phyloP scores from a whole-genome alignment of 2,329 filamentous ascomycete genomes.

The Fusarium papillatum region DNA sequence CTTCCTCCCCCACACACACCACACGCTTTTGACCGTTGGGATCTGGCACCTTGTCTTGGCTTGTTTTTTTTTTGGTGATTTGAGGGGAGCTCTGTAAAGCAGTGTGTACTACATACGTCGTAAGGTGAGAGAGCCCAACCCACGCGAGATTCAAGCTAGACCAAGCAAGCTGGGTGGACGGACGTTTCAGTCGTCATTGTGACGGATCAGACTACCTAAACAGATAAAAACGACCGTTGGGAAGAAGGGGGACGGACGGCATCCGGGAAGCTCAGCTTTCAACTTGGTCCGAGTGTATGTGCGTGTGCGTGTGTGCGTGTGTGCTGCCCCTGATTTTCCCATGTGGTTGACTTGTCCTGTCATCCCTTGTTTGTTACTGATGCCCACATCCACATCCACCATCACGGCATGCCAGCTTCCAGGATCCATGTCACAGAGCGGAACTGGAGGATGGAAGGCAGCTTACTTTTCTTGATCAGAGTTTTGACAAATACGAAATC shows the following conservation, averaged over 20 bases:
- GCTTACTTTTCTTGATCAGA: not conserved
- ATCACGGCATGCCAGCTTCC: constrained; percentile 25
- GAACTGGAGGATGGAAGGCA: not conserved
- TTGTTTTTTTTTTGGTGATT: constrained; percentile 1
- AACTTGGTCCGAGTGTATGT: not conserved
- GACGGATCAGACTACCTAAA: not conserved
- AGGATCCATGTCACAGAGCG: constrained; percentile 17
- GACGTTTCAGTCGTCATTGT: constrained; percentile 6
- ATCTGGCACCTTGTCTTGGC: constrained; percentile 21
- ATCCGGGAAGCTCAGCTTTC: not conserved
- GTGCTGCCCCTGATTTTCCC: constrained; percentile 25
- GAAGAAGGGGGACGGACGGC: not conserved
- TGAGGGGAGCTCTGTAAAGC: constrained; percentile 19
- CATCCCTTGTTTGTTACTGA: constrained; percentile 8
- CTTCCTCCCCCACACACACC: constrained; percentile 11
- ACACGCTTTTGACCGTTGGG: constrained; percentile 22
- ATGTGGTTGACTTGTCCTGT: not conserved
- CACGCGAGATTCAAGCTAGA: not conserved
- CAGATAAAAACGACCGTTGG: constrained; percentile 15
- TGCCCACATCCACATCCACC: constrained; percentile 21
- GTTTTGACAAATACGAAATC: not conserved
- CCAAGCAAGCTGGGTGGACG: not conserved
- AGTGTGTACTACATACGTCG: too few relatives aligned
- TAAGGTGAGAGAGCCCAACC: too few relatives aligned
- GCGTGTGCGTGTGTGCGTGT: not conserved